Evolutionary conservation across 192 early-diverging fungal genomes (phyloP), one percentile per base, ranked within the genome.

Genomic region (Spizellomyces sp.): DNA sequence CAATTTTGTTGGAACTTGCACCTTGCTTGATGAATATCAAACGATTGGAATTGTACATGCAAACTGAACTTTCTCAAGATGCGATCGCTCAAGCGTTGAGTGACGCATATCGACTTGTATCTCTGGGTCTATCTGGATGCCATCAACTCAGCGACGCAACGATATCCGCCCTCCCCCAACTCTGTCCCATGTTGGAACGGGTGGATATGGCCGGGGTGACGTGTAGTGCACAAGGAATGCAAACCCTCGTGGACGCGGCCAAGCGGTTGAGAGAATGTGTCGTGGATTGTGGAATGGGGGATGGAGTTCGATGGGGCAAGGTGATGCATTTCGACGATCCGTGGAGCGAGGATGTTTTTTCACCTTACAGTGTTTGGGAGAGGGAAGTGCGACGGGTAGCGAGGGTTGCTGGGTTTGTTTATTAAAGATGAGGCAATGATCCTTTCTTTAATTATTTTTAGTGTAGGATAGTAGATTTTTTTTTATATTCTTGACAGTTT

Each of bases 31-130:
- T 48, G 5, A n/a, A 22, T 43, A 43, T 76, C 42, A 41, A 50
- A 9, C 48, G 56, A 19, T 54, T 76, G 46, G 75, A 76, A 48
- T 60, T 76, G 10, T 76, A 76, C 70, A 76, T 76, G 75, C 75
- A 76, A 58, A 61, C 44, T 0, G 14, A 52, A 1, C 14, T 76
- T 22, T 44, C 60, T 2, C 69, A 76, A 58, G 46, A 61, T 22
- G 75, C 68, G 61, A 46, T 76, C 3, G 58, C 57, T 14, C 48
- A 70, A 64, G 43, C 61, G 9, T 58, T 76, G 9, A 19, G 62
- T 17, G 47, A 74, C 45, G 9, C 45, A 0, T 36, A 14, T 12
- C 41, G 52, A 17, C 62, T 76, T 17, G 19, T 58, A 3, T 61
- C 64, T 7, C 46, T 76, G 21, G 75, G 75, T 8, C 54, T 76